Evolutionary conservation across 768 basidiomycete genomes (phyloP).

Genomic region (Tulasnella sp.): DNA sequence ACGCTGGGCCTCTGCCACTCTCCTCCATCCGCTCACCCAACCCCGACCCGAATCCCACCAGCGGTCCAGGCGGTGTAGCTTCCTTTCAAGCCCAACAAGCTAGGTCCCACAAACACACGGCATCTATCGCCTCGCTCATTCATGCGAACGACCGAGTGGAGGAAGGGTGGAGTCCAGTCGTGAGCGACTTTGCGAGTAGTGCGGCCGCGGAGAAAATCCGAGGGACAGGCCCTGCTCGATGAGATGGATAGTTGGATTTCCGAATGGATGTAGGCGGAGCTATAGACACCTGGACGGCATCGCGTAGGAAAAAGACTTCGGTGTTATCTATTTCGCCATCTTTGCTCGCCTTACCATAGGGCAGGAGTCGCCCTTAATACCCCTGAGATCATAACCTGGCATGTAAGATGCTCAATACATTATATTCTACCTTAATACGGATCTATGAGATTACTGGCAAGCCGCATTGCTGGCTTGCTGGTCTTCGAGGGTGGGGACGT

Average conservation of each 20-base stretch:
- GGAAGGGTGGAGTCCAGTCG: slow-evolving; percentile 77
- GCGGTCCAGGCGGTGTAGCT: slow-evolving; percentile 28
- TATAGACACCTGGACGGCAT: not conserved
- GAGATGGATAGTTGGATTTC: not conserved
- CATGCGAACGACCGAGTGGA: slow-evolving; percentile 69
- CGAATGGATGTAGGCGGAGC: slow-evolving; percentile 1
- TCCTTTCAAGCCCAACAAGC: not conserved
- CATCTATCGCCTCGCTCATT: slow-evolving; percentile 76
- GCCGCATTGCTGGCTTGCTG: not conserved
- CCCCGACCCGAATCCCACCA: slow-evolving; percentile 25
- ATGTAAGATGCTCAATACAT: not conserved
- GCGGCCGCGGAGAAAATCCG: not conserved
- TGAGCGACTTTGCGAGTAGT: slow-evolving; percentile 8
- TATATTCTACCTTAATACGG: not conserved
- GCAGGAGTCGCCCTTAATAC: not conserved
- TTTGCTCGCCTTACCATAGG: not conserved
- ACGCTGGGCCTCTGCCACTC: slow-evolving; percentile 14
- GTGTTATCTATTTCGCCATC: not conserved
- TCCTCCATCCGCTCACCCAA: slow-evolving; percentile 20
- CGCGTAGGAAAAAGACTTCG: not conserved
- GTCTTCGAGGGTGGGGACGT: not conserved
- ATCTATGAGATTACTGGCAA: not conserved
- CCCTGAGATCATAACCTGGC: not conserved
- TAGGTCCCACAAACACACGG: slow-evolving; percentile 65
- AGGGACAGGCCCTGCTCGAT: slow-evolving; percentile 1